Conservation (phyloP, 495 filamentous ascomycete species). For the Glutinoglossum americanum region DNA sequence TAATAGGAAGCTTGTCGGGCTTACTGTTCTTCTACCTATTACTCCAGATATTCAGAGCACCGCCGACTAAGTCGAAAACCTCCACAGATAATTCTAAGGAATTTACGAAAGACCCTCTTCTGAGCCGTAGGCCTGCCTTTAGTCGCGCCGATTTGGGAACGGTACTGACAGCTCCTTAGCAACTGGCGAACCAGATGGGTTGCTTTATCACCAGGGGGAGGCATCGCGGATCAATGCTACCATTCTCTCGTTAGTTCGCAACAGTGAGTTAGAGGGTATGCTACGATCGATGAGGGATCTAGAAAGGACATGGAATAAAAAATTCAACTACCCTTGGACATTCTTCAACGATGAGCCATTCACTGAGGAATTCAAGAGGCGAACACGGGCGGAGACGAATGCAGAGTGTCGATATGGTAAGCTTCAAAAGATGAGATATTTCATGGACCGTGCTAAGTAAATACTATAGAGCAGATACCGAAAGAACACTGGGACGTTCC, state of each 20-base stretch:
- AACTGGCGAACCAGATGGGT: constrained; percentile 60
- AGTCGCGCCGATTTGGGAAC: neutral
- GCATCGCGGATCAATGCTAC: constrained; percentile 80
- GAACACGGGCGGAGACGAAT: constrained; percentile 58
- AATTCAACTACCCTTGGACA: constrained; percentile 99
- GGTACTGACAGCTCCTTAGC: constrained; percentile 22
- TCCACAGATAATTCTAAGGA: constrained; percentile 24
- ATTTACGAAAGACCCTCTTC: constrained; percentile 52
- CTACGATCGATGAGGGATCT: constrained; percentile 73
- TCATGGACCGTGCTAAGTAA: constrained; percentile 7
- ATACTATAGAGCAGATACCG: constrained; percentile 49
- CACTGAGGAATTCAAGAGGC: constrained; percentile 72
- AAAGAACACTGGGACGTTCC: constrained; percentile 88
- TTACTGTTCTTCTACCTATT: constrained; percentile 53
- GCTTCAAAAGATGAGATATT: constrained; percentile 1
- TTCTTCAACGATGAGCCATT: constrained; percentile 97
- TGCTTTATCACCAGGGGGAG: constrained; percentile 37
- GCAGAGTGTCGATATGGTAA: constrained; percentile 68
- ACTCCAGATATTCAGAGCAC: constrained; percentile 40
- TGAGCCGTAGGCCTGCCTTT: constrained; percentile 46
- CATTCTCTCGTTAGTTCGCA: constrained; percentile 79
- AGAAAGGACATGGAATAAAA: constrained; percentile 89
- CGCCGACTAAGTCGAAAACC: constrained; percentile 16
- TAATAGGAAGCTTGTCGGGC: constrained; percentile 58
- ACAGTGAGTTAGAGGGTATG: constrained; percentile 67